phyloP scores from a whole-genome alignment of 192 early-diverging fungal genomes.

The Coemansia nantahalensis region DNA sequence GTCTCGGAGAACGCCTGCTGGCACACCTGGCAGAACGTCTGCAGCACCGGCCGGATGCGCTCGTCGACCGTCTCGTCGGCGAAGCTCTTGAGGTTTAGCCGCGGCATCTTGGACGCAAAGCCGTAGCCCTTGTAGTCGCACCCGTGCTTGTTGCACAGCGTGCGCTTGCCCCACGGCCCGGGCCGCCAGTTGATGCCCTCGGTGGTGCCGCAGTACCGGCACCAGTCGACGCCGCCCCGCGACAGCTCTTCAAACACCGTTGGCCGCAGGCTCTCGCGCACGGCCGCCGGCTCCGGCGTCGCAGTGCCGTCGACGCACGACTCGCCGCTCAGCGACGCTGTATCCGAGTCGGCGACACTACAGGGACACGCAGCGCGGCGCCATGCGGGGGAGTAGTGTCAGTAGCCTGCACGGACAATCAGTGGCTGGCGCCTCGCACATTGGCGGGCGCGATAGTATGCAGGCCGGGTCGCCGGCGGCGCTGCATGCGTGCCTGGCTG shows the following conservation, averaged over 20 bases:
- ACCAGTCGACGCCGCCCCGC: slow-evolving; percentile 68
- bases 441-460: no score
- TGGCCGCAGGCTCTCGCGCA: slow-evolving; percentile 49
- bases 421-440: no score
- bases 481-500: no score
- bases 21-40: slow-evolving; percentile 80
- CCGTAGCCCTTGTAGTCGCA: slow-evolving; percentile 96
- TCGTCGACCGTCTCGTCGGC: slow-evolving; percentile 71
- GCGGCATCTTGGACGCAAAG: slow-evolving; percentile 82
- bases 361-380: slow-evolving; percentile 1
- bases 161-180: slow-evolving; percentile 93
- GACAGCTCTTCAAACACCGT: slow-evolving; percentile 52
- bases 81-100: slow-evolving; percentile 79
- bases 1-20: slow-evolving; percentile 62
- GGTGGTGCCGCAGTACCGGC: slow-evolving; percentile 90
- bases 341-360: slow-evolving; percentile 24
- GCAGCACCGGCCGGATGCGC: slow-evolving; percentile 80
- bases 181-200: slow-evolving; percentile 87
- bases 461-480: no score
- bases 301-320: slow-evolving; percentile 41
- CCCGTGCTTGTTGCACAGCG: slow-evolving; percentile 94
- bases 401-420: no score
- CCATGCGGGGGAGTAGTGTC: no score
- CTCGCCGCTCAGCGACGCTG: slow-evolving; percentile 50
- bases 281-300: slow-evolving; percentile 16